These are phyloP conservation scores for Penicillium sp. DNA, from an alignment of 2,329 filamentous ascomycete genomes.

Conservation along the genomic window DNA sequence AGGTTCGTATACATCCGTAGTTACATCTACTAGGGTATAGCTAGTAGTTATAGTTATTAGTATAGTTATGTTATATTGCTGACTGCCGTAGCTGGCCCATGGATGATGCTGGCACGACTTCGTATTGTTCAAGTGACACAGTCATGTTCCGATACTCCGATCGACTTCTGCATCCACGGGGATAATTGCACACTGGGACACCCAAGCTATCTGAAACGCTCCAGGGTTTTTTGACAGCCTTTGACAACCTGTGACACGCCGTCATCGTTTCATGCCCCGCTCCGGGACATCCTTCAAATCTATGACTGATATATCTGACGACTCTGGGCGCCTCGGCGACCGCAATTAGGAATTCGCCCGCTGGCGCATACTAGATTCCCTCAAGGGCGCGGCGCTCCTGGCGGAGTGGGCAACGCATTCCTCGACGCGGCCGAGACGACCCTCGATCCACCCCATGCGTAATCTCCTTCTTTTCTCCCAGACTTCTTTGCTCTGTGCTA, in stretches of 20 bases:
- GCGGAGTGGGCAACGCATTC: conserved; percentile 20
- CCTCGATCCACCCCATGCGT: conserved; percentile 18
- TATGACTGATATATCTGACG: background rate
- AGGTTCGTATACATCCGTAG: too few relatives aligned
- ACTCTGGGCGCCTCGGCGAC: background rate
- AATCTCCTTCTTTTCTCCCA: conserved; percentile 20
- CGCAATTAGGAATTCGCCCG: conserved; percentile 2
- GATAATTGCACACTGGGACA: too few relatives aligned
- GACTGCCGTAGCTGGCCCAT: too few relatives aligned
- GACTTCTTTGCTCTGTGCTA: conserved; percentile 5
- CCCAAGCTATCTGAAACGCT: conserved; percentile 1
- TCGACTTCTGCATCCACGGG: too few relatives aligned
- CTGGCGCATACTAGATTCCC: background rate
- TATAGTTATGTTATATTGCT: too few relatives aligned
- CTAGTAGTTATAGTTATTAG: too few relatives aligned
- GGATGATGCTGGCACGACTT: too few relatives aligned
- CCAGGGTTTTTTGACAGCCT: background rate
- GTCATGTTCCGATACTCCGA: background rate
- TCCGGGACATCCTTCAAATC: background rate
- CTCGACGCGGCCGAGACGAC: conserved; percentile 20
- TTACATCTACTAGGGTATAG: too few relatives aligned
- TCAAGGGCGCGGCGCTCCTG: background rate
- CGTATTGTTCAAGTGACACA: too few relatives aligned
- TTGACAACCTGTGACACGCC: conserved; percentile 8
- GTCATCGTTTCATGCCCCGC: conserved; percentile 12